Evolutionary conservation across 2,329 filamentous ascomycete genomes (phyloP).

Genomic region (Pseudocercospora eumusae): DNA sequence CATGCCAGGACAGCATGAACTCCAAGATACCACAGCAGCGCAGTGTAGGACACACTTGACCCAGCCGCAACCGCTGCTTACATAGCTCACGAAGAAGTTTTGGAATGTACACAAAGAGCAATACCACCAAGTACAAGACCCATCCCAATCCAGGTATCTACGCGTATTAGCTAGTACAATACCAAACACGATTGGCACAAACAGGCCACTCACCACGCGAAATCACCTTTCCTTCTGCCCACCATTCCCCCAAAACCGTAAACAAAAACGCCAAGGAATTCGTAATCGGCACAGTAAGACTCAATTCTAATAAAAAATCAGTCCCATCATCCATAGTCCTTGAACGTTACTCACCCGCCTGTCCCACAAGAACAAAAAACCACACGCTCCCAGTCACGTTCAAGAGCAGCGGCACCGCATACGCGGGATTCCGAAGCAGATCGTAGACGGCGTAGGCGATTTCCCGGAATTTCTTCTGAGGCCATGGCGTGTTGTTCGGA

Average conservation of each 20-base stretch:
- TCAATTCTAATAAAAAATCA: too few species aligned
- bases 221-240: conserved; percentile 88
- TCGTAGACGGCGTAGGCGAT: conserved; percentile 75
- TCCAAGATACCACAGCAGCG: not conserved
- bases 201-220: conserved; percentile 62
- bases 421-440: conserved; percentile 75
- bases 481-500: conserved; percentile 56
- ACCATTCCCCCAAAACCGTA: conserved; percentile 93
- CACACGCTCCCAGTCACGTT: conserved; percentile 93
- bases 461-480: conserved; percentile 63
- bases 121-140: conserved; percentile 75
- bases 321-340: too few species aligned
- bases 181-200: not conserved
- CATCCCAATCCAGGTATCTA: conserved; percentile 85
- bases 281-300: conserved; percentile 89
- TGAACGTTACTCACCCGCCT: too few species aligned
- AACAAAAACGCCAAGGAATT: conserved; percentile 96
- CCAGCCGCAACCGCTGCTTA: not conserved
- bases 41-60: not conserved
- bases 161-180: conserved; percentile 18
- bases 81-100: conserved; percentile 35
- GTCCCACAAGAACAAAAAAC: conserved; percentile 93
- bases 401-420: conserved; percentile 79
- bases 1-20: not conserved
- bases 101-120: conserved; percentile 73